Evolutionary conservation across 2,329 filamentous ascomycete species (phyloP).

Genomic region (Nigrospora oryzae): DNA sequence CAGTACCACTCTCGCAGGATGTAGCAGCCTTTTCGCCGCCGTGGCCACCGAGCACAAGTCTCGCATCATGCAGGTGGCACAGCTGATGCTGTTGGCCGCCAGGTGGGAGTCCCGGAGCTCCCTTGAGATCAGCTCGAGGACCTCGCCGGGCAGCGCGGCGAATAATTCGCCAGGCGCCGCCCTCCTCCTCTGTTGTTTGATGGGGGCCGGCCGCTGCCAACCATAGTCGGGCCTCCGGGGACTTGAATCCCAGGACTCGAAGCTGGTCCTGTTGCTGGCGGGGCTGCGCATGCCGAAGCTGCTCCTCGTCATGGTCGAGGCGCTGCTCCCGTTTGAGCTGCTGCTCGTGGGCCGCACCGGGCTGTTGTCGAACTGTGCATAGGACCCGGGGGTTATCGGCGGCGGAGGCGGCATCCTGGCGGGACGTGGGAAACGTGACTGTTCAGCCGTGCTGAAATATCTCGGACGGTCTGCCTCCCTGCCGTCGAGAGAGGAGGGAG

Average conservation of each 20-base stretch:
- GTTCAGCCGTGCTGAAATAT: constrained; percentile 9
- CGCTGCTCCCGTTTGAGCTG: constrained; percentile 16
- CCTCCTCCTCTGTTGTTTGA: constrained; percentile 24
- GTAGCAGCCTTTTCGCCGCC: constrained; percentile 42
- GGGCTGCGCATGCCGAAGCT: constrained; percentile 20
- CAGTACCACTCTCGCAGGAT: constrained; percentile 40
- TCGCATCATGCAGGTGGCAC: constrained; percentile 58
- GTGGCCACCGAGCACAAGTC: constrained; percentile 45
- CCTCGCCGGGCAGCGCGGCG: constrained; percentile 47
- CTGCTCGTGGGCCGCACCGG: constrained; percentile 10
- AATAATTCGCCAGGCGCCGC: constrained; percentile 43
- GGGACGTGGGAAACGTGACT: constrained; percentile 3
- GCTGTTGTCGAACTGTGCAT: constrained; percentile 20
- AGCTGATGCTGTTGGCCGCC: constrained; percentile 37
- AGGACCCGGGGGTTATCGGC: constrained; percentile 13
- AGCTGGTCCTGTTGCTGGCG: constrained; percentile 26
- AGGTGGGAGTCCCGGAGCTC: constrained; percentile 45
- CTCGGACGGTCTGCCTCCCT: constrained; percentile 7
- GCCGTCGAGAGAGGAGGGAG: background rate
- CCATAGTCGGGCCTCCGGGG: constrained; percentile 17
- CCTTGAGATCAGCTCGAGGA: constrained; percentile 47
- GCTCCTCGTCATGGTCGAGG: constrained; percentile 15
- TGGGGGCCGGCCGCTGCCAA: constrained; percentile 23
- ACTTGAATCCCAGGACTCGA: constrained; percentile 29
- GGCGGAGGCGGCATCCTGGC: background rate